Evolutionary conservation across 306 rosid species (phyloP).

Genomic region (Castanospermum australe): DNA sequence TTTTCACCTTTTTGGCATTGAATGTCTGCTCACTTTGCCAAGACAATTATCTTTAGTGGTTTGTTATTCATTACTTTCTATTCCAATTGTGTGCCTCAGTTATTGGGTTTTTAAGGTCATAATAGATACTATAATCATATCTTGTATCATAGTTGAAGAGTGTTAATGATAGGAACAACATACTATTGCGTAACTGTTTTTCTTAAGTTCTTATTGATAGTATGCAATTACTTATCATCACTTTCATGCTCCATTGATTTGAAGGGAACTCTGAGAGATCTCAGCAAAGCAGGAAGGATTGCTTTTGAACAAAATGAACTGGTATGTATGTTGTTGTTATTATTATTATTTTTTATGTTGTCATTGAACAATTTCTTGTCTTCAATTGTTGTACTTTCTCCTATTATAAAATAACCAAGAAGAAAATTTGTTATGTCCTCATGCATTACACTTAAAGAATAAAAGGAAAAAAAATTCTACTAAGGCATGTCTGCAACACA

Average conservation of each 20-base stretch:
- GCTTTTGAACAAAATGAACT: constrained; percentile 57
- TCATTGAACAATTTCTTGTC: background rate
- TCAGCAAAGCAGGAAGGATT: constrained; percentile 58
- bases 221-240: constrained; percentile 24
- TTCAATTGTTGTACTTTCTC: background rate
- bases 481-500: background rate
- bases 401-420: background rate
- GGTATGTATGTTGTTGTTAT: constrained; percentile 34
- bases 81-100: background rate
- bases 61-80: background rate
- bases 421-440: background rate
- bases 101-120: background rate
- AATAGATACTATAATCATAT: background rate
- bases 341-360: background rate
- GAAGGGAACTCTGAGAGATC: constrained; percentile 85
- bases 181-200: background rate
- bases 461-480: background rate
- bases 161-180: background rate
- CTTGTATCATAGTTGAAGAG: background rate
- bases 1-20: background rate
- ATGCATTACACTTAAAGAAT: background rate
- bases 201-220: background rate
- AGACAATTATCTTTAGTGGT: background rate
- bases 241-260: constrained; percentile 23
- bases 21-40: background rate